phyloP scores from a whole-genome alignment of 208 protist genomes.

The Trypanosoma cruzi region DNA sequence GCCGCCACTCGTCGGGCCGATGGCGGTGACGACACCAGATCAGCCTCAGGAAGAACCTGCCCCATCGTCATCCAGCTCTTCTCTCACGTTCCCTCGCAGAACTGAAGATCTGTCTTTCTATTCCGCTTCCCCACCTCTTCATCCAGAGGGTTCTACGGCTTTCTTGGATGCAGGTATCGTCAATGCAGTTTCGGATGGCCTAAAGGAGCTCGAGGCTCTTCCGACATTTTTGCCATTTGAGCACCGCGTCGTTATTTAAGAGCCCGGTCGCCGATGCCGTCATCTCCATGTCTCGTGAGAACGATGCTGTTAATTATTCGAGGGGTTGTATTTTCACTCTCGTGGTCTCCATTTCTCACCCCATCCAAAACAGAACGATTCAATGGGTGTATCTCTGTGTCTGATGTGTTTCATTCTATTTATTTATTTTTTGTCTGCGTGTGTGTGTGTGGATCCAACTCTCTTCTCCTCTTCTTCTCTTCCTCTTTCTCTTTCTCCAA shows the following conservation, averaged over 20 bases:
- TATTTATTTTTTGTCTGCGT: not conserved
- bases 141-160: not conserved
- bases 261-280: not conserved
- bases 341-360: not conserved
- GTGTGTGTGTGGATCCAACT: not conserved
- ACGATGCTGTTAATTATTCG: not conserved
- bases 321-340: not conserved
- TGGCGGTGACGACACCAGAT: not conserved
- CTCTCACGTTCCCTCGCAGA: not conserved
- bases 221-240: conserved; percentile 10
- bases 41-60: not conserved
- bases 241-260: not conserved
- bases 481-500: not conserved
- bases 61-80: not conserved
- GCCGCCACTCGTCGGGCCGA: not conserved
- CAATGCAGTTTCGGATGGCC: conserved; percentile 7
- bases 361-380: not conserved
- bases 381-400: too few relatives aligned
- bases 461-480: not conserved
- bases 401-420: not conserved
- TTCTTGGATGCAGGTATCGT: conserved; percentile 14
- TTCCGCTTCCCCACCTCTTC: not conserved
- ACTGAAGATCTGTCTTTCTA: not conserved
- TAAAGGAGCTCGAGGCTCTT: conserved; percentile 11
- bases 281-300: not conserved